Evolutionary conservation across 2,329 filamentous ascomycete genomes (phyloP).

Genomic region (Talaromyces sp.): DNA sequence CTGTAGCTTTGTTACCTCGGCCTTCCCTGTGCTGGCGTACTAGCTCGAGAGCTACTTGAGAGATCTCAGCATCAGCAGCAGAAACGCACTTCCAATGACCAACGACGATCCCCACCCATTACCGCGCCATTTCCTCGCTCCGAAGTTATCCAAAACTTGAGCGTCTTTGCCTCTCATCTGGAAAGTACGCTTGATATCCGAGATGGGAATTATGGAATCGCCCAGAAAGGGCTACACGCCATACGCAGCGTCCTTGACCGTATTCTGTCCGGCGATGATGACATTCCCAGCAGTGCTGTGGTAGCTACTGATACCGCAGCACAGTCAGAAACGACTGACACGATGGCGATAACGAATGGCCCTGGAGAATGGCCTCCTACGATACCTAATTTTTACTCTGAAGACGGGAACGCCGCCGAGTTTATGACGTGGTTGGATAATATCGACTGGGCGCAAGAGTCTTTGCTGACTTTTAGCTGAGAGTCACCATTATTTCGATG

Average conservation of each 20-base stretch:
- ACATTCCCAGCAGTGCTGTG: neutral
- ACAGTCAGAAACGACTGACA: neutral
- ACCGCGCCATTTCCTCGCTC: slow-evolving; percentile 15
- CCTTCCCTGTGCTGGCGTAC: slow-evolving; percentile 20
- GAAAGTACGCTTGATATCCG: slow-evolving; percentile 11
- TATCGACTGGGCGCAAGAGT: slow-evolving; percentile 17
- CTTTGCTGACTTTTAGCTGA: slow-evolving; percentile 12
- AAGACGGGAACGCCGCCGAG: neutral
- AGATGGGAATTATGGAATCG: slow-evolving; percentile 14
- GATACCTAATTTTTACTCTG: neutral
- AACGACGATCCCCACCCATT: neutral
- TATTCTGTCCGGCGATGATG: slow-evolving; percentile 10
- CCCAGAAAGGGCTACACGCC: slow-evolving; percentile 9
- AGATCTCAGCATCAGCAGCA: slow-evolving; percentile 12
- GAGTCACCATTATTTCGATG: no score
- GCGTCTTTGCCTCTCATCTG: slow-evolving; percentile 16
- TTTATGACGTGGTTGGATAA: slow-evolving; percentile 16
- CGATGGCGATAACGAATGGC: neutral
- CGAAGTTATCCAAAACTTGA: slow-evolving; percentile 20
- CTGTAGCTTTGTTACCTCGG: slow-evolving; percentile 17
- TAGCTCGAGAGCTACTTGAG: slow-evolving; percentile 20
- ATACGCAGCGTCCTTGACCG: slow-evolving; percentile 17
- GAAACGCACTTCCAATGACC: neutral
- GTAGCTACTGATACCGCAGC: neutral
- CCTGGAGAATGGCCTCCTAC: neutral